Conservation (phyloP, 2,329 filamentous ascomycete genomes). For the Harringtonia lauricola region DNA sequence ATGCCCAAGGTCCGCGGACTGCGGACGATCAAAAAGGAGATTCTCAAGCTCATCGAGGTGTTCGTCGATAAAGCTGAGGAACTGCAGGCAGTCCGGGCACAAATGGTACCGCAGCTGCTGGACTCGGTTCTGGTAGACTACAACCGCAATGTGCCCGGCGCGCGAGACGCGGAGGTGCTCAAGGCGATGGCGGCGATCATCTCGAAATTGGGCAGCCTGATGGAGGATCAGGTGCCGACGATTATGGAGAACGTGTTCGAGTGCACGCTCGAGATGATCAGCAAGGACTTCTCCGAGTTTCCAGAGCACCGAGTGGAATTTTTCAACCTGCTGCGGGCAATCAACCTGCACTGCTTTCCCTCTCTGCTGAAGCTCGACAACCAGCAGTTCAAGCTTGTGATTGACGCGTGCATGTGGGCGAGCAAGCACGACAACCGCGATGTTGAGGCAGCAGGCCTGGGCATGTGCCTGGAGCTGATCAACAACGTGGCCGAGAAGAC, state of each 20-base stretch:
- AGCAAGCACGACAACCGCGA: slow-evolving; percentile 99
- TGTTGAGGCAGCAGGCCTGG: slow-evolving; percentile 89
- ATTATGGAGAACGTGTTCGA: slow-evolving; percentile 99
- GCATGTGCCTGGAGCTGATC: slow-evolving; percentile 96
- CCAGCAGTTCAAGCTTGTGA: slow-evolving; percentile 97
- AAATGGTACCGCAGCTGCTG: slow-evolving; percentile 90
- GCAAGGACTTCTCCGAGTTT: slow-evolving; percentile 99
- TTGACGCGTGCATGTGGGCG: slow-evolving; percentile 99
- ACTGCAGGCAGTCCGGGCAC: slow-evolving; percentile 79
- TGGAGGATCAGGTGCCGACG: slow-evolving; percentile 95
- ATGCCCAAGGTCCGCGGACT: slow-evolving; percentile 93
- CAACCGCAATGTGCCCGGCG: slow-evolving; percentile 91
- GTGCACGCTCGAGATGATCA: slow-evolving; percentile 98
- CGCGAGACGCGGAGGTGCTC: slow-evolving; percentile 89
- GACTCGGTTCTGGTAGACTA: slow-evolving; percentile 94
- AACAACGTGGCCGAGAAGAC: slow-evolving; percentile 94
- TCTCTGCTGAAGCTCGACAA: slow-evolving; percentile 88
- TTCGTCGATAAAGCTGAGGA: slow-evolving; percentile 98
- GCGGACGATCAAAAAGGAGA: slow-evolving; percentile 98
- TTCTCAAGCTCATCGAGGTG: slow-evolving; percentile 93
- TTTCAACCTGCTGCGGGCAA: slow-evolving; percentile 90
- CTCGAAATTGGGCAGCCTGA: slow-evolving; percentile 83
- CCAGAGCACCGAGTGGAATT: slow-evolving; percentile 99
- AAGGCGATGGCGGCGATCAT: slow-evolving; percentile 98
- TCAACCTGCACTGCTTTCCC: slow-evolving; percentile 96